Evolutionary conservation across 2,329 filamentous ascomycete genomes (phyloP), one percentile per base, ranked within the genome.

Genomic region (Pseudogymnoascus sp.): DNA sequence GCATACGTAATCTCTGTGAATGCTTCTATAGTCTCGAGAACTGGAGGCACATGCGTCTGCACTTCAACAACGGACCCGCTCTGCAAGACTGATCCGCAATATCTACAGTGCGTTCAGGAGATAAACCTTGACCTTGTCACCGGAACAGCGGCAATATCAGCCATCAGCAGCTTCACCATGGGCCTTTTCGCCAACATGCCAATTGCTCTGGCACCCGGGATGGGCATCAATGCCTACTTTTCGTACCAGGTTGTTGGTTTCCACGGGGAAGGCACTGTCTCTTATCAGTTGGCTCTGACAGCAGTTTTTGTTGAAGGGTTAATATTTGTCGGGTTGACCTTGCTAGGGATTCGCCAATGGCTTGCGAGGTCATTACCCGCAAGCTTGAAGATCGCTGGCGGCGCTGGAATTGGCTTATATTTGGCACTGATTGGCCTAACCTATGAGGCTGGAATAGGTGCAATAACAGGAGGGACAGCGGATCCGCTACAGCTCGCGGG

Each of bases 221-320:
- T 90, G 86, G 87, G 90, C 21, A 73, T 95, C 60, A 95, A 95
- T 69, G 90, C 90, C 15, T 95, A 95, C 71, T 95, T 95, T 69
- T 82, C 90, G 21, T 95, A 88, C 70, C 74, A 70, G 61, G 86
- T 90, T 41, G 90, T 95, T 61, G 90, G 90, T 3, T 83, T 78
- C 68, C 85, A 92, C 70, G 90, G 90, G 37, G 80, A 77, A 23
- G 89, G 89, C 1, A 77, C 80, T 33, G 84, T 95, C 6, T 84
- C 89, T 0, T 95, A 89, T 69, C 72, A 81, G 59, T 79, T 92
- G 41, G 90, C 90, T 33, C 75, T 95, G 35, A 94, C 90, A 2
- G 90, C 90, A 59, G 90, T 94, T 65, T 95, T 95, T 70, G 86
- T 94, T 12, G 90, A 95, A 72, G 90, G 90, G 35, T 88, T 88